Conservation (phyloP, 805 yeast species). For the Candida hispaniensis region DNA sequence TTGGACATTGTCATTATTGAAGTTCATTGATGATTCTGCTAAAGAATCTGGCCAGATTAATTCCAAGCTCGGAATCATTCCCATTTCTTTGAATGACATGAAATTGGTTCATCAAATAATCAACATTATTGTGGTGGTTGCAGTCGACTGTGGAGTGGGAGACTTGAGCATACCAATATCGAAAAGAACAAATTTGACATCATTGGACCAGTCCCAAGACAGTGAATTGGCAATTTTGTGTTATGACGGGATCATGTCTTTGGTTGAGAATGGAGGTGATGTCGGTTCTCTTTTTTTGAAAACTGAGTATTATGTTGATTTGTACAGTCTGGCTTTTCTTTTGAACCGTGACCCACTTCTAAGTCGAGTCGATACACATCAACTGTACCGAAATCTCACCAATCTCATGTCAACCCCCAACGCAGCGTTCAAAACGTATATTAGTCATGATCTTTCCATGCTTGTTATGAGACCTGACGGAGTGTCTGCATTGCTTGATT, state of each 20-base stretch:
- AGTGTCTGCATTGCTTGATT: constrained; percentile 7
- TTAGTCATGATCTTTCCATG: constrained; percentile 1
- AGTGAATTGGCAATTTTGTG: constrained; percentile 5
- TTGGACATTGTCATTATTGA: constrained; percentile 1
- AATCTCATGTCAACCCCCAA: too few species aligned
- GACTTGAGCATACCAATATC: too few species aligned
- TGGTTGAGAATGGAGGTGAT: constrained; percentile 7
- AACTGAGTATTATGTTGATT: constrained; percentile 11
- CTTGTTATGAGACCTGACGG: constrained; percentile 14
- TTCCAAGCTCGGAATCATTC: constrained; percentile 25
- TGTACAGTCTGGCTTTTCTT: constrained; percentile 1
- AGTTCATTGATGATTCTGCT: constrained; percentile 1
- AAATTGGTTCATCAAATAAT: constrained; percentile 56
- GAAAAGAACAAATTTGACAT: constrained; percentile 38
- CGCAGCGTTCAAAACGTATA: constrained; percentile 4
- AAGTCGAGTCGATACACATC: constrained; percentile 6
- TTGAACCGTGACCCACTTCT: constrained; percentile 1
- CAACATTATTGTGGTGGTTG: constrained; percentile 55
- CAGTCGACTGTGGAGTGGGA: constrained; percentile 38
- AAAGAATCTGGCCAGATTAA: constrained; percentile 4
- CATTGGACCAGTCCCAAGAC: background rate
- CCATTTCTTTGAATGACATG: constrained; percentile 79
- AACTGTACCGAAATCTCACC: constrained; percentile 6
- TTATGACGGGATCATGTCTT: constrained; percentile 5
- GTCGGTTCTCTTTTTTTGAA: constrained; percentile 9